Percentiles rank a stretch among this genome's conserved stretches.
Conservation (phyloP, 2,329 filamentous ascomycete species). For the Penicillium sp. region DNA sequence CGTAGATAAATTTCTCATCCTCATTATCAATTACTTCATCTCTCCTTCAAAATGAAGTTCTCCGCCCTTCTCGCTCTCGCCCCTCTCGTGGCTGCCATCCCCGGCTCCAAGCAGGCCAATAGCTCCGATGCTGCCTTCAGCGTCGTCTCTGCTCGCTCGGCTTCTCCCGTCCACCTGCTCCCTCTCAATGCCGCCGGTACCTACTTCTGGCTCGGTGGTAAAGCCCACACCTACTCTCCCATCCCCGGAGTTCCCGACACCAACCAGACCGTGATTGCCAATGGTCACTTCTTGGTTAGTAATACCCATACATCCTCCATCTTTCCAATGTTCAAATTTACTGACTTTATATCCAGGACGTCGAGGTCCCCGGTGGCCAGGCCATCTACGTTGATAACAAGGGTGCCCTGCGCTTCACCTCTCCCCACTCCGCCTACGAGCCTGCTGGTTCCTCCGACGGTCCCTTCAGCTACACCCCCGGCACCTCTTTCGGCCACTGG, state of each 20-base stretch:
- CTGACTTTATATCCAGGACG: constrained; percentile 36
- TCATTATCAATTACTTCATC: background rate
- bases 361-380: constrained; percentile 62
- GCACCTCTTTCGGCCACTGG: constrained; percentile 27
- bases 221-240: constrained; percentile 51
- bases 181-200: constrained; percentile 46
- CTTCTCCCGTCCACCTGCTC: constrained; percentile 48
- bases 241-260: constrained; percentile 35
- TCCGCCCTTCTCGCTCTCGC: constrained; percentile 24
- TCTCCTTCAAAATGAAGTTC: constrained; percentile 27
- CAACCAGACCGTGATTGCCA: constrained; percentile 47
- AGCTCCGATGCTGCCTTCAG: constrained; percentile 33
- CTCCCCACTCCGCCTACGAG: constrained; percentile 53
- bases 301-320: background rate
- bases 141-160: constrained; percentile 45
- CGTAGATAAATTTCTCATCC: background rate
- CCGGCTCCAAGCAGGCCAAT: constrained; percentile 13
- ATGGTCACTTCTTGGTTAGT: constrained; percentile 37
- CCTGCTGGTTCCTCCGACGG: constrained; percentile 51
- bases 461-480: constrained; percentile 47
- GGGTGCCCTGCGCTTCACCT: constrained; percentile 57
- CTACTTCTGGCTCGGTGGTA: constrained; percentile 51
- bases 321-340: background rate
- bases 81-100: constrained; percentile 25
- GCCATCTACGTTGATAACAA: constrained; percentile 55